Evolutionary conservation across 208 protist species (phyloP).

Genomic region (Crithidia thermophila): DNA sequence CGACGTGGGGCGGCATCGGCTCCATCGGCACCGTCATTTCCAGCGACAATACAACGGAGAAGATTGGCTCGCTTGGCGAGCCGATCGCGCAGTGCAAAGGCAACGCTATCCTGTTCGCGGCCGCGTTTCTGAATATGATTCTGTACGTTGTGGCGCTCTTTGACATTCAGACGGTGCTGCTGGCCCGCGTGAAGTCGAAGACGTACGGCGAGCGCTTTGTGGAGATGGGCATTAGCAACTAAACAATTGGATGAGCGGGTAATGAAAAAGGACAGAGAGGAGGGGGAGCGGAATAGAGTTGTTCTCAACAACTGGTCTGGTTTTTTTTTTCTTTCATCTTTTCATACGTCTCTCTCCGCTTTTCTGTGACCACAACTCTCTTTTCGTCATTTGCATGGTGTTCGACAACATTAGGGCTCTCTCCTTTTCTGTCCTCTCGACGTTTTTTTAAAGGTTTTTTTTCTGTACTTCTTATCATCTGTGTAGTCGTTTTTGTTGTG

Average conservation of each 20-base stretch:
- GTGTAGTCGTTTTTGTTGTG: too few species aligned
- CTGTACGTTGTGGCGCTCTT: conserved; percentile 74
- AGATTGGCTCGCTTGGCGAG: conserved; percentile 58
- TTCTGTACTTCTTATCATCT: background rate
- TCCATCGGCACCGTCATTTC: conserved; percentile 23
- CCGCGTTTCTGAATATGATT: conserved; percentile 58
- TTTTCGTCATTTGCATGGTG: background rate
- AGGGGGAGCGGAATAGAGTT: conserved; percentile 9
- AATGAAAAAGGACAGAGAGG: conserved; percentile 15
- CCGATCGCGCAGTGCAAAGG: conserved; percentile 50
- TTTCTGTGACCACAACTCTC: conserved; percentile 6
- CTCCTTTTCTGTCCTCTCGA: conserved; percentile 4
- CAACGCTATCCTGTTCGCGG: conserved; percentile 58
- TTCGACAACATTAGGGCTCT: background rate
- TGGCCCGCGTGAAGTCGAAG: conserved; percentile 78
- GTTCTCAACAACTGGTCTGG: background rate
- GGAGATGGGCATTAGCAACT: conserved; percentile 86
- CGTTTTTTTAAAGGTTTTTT: conserved; percentile 5
- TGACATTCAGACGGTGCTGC: conserved; percentile 81
- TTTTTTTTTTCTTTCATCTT: conserved; percentile 15
- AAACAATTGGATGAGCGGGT: conserved; percentile 15
- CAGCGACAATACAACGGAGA: conserved; percentile 33
- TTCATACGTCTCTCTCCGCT: background rate
- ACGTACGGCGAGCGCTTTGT: conserved; percentile 86
- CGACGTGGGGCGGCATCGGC: conserved; percentile 29